Base-by-base conservation (phyloP, 1,284 basidiomycete genomes). In the Cerrena zonata region DNA sequence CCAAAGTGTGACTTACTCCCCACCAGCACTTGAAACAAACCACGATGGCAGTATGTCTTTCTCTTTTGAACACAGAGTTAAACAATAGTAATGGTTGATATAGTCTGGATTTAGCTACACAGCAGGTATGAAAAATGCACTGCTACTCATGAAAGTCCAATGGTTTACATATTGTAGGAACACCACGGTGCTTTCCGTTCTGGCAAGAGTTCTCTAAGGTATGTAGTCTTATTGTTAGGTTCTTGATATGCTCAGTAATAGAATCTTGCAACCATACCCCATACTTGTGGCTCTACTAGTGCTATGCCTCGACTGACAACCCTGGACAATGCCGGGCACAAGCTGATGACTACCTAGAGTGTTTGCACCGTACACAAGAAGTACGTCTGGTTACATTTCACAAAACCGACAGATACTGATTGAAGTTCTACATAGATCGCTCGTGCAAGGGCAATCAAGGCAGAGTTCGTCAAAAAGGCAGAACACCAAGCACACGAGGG, bases 121-220 rank as follows among this genome's bases (percentile, higher is more conserved):
- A 54, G 85, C 84, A 65, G 85, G 85, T 80, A 59, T 41, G 73
- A 47, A 15, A 26, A 41, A 18, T 18, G 46, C n/a, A 50, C 49
- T 34, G 23, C 15, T 7, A 7, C 30, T 34, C 30, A 34, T 7
- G 30, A 34, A 34, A 34, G 39, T 39, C 36, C 40, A 36, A 39
- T 45, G 13, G 24, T 34, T 47, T 39, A 23, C 23, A 22, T 34
- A 38, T 52, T 47, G 46, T 62, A 93, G 91, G 91, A 62, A 84
- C 86, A 62, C 86, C 91, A 59, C 82, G 91, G 62, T 97, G 94
- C 74, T 94, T 94, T 69, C 77, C 82, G 4, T 91, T 89, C 71
- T 97, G 94, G 93, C 91, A 94, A 64, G 89, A 91, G 65, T 91
- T 92, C 71, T 79, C 84, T 57, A 91, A 89, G 67, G 89, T 87